Evolutionary conservation across 371 early-diverging fungal genomes (phyloP), one percentile per base, ranked within the genome.

Genomic region (Coemansia linderi): DNA sequence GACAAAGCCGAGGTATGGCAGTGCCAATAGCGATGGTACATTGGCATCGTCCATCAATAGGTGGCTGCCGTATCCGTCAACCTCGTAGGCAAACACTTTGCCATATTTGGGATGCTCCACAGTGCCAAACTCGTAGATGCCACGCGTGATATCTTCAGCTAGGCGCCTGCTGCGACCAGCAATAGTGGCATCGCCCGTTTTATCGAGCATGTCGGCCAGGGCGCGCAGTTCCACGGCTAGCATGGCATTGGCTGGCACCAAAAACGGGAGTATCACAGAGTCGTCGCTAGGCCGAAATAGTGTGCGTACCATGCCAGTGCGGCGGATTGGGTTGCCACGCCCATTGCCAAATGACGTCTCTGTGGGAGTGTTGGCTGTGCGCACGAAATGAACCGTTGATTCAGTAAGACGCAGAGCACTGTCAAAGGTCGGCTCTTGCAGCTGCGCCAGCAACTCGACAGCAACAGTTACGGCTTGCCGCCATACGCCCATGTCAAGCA

Each of bases 11-110:
- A 87, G 66, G 6, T 85, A 69, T 9, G 88, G 88, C 40, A 88
- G 68, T 24, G 84, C 77, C 13, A 87, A 71, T 8, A 88, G 70
- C 2, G 83, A 83, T 1, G 88, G 88, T 33, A 84, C 79, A 50
- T 86, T 86, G 33, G 88, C 87, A 64, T 88, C 88, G 63, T 88
- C 88, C 88, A 87, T 87, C 10, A 88, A 57, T 10, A 85, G 41
- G n/a, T 65, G 68, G 4, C 85, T 82, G 19, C 88, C 88, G 65
- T 72, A 87, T 24, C 89, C 86, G 58, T 88, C 87, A 19, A 86
- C 84, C 72, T 88, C 89, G 65, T 82, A 88, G 0, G 86, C 87
- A 72, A 80, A 87, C 0, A 88, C 68, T 17, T 60, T 37, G 0
- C 86, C 86, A 72, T 80, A 80, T 31, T 61, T 59, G 1, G 83